Evolutionary conservation across 192 early-diverging fungal genomes (phyloP).

Genomic region (Coemansia sp.): DNA sequence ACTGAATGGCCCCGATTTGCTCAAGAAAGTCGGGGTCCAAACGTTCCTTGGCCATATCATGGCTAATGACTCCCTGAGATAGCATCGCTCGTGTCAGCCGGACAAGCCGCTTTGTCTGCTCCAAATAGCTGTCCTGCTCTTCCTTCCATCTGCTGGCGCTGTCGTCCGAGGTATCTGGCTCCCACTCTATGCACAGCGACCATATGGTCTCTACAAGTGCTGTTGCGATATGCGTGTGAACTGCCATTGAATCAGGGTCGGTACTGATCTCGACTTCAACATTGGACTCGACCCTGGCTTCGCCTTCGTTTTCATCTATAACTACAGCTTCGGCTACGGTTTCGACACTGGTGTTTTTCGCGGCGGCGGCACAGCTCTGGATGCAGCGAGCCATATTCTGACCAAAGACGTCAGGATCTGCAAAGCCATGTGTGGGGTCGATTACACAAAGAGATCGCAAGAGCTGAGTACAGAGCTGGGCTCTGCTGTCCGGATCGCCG

Average conservation of each 20-base stretch:
- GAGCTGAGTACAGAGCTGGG: constrained; percentile 36
- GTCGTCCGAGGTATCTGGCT: constrained; percentile 29
- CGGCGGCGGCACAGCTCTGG: constrained; percentile 9
- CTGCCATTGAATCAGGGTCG: background rate
- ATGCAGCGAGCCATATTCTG: background rate
- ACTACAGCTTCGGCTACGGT: background rate
- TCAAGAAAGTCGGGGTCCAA: constrained; percentile 45
- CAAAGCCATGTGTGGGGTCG: background rate
- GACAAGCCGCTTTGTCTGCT: constrained; percentile 30
- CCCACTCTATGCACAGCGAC: constrained; percentile 43
- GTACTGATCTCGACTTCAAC: too few species aligned
- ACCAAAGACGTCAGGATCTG: background rate
- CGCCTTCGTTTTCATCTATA: constrained; percentile 3
- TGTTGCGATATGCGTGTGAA: constrained; percentile 24
- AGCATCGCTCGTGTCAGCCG: constrained; percentile 25
- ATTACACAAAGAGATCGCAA: constrained; percentile 23
- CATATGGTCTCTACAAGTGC: constrained; percentile 46
- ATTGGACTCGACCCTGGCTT: too few species aligned
- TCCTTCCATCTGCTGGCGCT: constrained; percentile 22
- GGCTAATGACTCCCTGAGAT: constrained; percentile 16
- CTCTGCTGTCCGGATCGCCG: constrained; percentile 12
- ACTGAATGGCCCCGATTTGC: constrained; percentile 27
- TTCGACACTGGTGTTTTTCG: constrained; percentile 23
- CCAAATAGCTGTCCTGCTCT: constrained; percentile 22
- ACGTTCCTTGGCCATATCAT: constrained; percentile 41